Evolutionary conservation across 1,139 yeast species (phyloP).

Genomic region (Yamadazyma aaseri): DNA sequence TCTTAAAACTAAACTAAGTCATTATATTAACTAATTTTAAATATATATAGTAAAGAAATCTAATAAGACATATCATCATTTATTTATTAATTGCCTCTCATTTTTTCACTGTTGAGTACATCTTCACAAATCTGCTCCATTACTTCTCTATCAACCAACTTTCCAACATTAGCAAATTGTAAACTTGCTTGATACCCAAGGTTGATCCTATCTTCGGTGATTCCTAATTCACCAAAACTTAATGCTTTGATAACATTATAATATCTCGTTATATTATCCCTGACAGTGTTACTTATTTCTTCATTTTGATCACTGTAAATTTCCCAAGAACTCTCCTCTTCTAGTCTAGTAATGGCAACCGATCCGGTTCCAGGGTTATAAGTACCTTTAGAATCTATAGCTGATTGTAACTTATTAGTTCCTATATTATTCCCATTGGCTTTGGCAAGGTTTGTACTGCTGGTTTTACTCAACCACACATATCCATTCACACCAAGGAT

Average conservation of each 20-base stretch:
- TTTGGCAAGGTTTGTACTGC: slow-evolving; percentile 16
- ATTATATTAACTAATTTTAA: too few species aligned
- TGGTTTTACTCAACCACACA: slow-evolving; percentile 85
- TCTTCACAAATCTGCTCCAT: slow-evolving; percentile 76
- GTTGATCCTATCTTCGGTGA: slow-evolving; percentile 75
- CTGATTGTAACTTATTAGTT: slow-evolving; percentile 36
- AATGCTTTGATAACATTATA: slow-evolving; percentile 80
- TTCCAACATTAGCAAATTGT: slow-evolving; percentile 71
- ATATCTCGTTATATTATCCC: slow-evolving; percentile 81
- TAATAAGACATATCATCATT: slow-evolving; percentile 2
- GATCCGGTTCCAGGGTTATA: slow-evolving; percentile 60
- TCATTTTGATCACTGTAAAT: slow-evolving; percentile 93
- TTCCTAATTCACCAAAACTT: slow-evolving; percentile 79
- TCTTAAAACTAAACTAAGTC: slow-evolving; percentile 28
- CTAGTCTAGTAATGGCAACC: slow-evolving; percentile 78
- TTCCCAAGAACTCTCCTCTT: slow-evolving; percentile 94
- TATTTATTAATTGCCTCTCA: slow-evolving; percentile 51
- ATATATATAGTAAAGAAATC: too few species aligned
- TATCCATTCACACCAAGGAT: slow-evolving; percentile 94
- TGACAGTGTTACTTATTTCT: slow-evolving; percentile 53
- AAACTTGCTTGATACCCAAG: slow-evolving; percentile 89
- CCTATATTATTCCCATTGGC: slow-evolving; percentile 16
- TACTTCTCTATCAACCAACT: slow-evolving; percentile 68
- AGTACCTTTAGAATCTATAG: slow-evolving; percentile 39
- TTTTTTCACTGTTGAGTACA: slow-evolving; percentile 67